Conservation (phyloP, 345 rosid genomes). For the Eucalyptus pauciflora region DNA sequence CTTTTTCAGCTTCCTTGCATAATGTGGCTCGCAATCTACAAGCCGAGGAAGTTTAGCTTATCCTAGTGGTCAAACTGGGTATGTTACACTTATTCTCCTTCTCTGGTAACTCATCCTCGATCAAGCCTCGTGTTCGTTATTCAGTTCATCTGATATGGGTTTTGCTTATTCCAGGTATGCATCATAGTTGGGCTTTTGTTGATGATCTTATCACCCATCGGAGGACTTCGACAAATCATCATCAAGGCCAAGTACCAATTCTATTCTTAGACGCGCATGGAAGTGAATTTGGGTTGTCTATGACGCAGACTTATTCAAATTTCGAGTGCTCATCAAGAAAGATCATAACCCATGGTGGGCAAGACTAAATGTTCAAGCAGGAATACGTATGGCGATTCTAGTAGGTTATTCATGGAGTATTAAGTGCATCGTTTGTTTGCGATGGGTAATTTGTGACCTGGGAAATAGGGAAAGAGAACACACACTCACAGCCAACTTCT, state of each 20-base stretch:
- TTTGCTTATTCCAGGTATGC: constrained; percentile 42
- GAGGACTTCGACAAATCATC: constrained; percentile 71
- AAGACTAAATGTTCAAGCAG: too few species aligned
- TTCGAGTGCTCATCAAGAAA: not conserved
- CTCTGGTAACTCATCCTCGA: too few species aligned
- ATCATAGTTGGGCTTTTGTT: constrained; percentile 46
- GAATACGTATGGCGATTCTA: not conserved
- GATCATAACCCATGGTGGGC: not conserved
- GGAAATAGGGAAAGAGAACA: not conserved
- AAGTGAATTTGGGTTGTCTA: not conserved
- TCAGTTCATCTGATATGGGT: not conserved
- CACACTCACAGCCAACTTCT: not conserved
- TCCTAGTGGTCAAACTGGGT: too few species aligned
- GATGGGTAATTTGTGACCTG: not conserved
- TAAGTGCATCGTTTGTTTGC: not conserved
- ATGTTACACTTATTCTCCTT: too few species aligned
- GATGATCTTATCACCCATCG: constrained; percentile 72
- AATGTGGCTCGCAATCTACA: too few species aligned
- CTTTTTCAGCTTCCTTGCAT: too few species aligned
- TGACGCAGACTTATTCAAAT: not conserved
- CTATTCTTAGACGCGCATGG: not conserved
- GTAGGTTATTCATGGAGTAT: not conserved
- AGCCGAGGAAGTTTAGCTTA: too few species aligned
- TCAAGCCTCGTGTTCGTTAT: too few species aligned
- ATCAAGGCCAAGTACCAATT: constrained; percentile 44